Evolutionary conservation across 169 alveolate genomes (phyloP).

Genomic region (Eimeria tenella): DNA sequence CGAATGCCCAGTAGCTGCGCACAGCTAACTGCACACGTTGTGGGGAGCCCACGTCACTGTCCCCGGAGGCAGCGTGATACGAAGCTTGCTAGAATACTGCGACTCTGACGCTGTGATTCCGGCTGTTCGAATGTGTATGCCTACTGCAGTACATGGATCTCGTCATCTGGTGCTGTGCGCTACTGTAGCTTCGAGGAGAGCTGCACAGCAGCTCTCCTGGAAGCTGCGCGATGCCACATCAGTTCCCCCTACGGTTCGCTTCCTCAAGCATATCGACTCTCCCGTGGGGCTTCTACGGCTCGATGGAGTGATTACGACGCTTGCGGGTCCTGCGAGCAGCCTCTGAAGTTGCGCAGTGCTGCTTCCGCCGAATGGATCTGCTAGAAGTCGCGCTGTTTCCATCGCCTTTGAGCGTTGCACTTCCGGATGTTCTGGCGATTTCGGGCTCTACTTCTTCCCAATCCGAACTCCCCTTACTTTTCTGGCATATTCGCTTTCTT

Average conservation of each 20-base stretch:
- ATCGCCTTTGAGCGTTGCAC: background rate
- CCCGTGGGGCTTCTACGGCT: background rate
- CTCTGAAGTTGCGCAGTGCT: conserved; percentile 26
- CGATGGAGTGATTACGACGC: background rate
- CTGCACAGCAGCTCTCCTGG: background rate
- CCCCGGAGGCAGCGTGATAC: background rate
- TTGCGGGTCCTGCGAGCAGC: conserved; percentile 41
- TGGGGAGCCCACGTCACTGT: background rate
- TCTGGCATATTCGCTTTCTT: background rate
- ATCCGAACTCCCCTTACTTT: background rate
- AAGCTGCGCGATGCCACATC: conserved; percentile 5
- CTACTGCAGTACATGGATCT: background rate
- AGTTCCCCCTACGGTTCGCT: background rate
- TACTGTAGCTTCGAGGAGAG: background rate
- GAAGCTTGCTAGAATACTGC: background rate
- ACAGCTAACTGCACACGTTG: background rate
- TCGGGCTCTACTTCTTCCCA: conserved; percentile 8
- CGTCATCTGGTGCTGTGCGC: background rate
- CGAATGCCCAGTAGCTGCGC: background rate
- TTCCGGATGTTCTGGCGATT: background rate
- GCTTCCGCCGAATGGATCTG: conserved; percentile 18
- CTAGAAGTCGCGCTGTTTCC: background rate
- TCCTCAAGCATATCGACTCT: conserved; percentile 40
- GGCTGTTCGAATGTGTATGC: background rate
- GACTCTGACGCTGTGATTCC: background rate